Evolutionary conservation across 2,329 filamentous ascomycete species (phyloP), one percentile per base, ranked within the genome.

Genomic region (Alternaria triticina): DNA sequence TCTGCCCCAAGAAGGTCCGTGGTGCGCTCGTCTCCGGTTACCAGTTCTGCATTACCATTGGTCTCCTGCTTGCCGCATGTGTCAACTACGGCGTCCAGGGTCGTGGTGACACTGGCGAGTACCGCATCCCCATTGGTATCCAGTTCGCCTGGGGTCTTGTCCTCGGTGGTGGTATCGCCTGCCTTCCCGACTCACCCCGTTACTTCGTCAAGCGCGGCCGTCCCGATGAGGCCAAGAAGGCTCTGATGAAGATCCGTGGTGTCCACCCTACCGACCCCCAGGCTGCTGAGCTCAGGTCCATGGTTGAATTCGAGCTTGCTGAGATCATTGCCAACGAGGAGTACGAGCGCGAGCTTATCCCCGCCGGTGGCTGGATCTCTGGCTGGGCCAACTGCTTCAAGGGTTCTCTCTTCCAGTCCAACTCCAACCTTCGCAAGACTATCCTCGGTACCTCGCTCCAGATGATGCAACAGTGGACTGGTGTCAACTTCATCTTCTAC

Each of bases 281-380:
- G 22, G 49, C 49, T 11, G 49, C 28, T 22, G 28, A 52, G n/a
- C 49, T 52, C 30, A 52, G 49, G 49, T 52, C 49, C 13, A 10
- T 52, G 28, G 49, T 97, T 81, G 88, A 91, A 82, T 83, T 88
- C 64, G 93, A 97, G 82, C 86, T 96, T 50, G 87, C 91, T 49
- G 93, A 97, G 83, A 93, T 97, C 69, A 86, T 96, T 63, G 93
- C 93, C 84, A 97, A 96, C 85, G 88, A 95, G 82, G 91, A 92
- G 82, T 94, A 95, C 79, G 94, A 97, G 85, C 65, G 70, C 23
- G 70, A 70, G 51, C 62, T 74, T 55, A 76, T 90, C 71, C 74
- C 87, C 52, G 82, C 90, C 63, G 49, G 49, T 52, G 49, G 49
- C 49, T 52, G 49, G 49, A 23, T 52, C 5, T 36, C 49, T 12